phyloP scores from a whole-genome alignment of 306 rosid genomes.

The Malus orientalis region DNA sequence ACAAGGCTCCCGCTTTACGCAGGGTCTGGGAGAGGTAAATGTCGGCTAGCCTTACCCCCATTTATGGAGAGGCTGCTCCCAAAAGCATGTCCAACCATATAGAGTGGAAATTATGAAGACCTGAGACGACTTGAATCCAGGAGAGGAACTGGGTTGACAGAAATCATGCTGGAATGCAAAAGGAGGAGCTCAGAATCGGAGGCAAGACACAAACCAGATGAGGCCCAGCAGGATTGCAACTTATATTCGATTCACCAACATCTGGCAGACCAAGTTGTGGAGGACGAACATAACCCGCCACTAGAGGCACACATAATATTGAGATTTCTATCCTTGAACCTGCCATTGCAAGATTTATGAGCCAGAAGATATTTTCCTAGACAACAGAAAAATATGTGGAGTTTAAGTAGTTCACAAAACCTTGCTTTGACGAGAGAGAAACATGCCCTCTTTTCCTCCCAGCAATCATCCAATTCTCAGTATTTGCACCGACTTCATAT shows the following conservation, averaged over 20 bases:
- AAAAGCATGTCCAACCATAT: conserved; percentile 2
- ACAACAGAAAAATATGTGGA: background rate
- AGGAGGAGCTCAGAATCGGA: conserved; percentile 84
- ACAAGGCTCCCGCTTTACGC: no score
- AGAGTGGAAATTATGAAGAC: conserved; percentile 14
- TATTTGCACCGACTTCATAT: conserved; percentile 76
- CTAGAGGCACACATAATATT: conserved; percentile 79
- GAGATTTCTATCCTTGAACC: conserved; percentile 86
- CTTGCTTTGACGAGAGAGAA: conserved; percentile 66
- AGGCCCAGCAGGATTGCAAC: conserved; percentile 90
- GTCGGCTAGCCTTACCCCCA: no score
- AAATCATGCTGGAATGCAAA: conserved; percentile 71
- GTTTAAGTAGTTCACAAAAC: conserved; percentile 26
- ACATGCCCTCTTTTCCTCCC: conserved; percentile 96
- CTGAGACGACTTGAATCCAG: background rate
- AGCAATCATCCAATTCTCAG: conserved; percentile 95
- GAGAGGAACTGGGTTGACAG: background rate
- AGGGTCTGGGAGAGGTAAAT: no score
- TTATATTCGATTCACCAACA: conserved; percentile 65
- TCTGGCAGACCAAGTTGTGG: conserved; percentile 84
- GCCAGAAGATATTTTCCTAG: background rate
- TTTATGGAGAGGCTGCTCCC: no score
- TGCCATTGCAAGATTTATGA: conserved; percentile 16
- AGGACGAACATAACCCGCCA: conserved; percentile 89
- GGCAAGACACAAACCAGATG: conserved; percentile 95